Base-by-base conservation (phyloP, 495 filamentous ascomycete species). In the Rhypophila decipiens region DNA sequence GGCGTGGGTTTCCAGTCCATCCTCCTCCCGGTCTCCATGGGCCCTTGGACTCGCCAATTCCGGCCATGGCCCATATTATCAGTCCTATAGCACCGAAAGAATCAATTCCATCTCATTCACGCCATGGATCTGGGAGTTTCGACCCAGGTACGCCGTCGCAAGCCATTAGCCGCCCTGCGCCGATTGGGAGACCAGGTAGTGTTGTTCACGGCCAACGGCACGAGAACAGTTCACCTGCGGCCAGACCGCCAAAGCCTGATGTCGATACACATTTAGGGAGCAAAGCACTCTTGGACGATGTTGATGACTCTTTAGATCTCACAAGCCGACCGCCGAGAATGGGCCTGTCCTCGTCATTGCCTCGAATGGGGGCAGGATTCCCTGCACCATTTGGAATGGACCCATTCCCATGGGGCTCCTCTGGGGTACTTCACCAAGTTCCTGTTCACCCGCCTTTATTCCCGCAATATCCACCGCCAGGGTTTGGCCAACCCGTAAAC, bases 221-320 rank as follows among this genome's bases (percentile, higher is more conserved):
- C 9, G 41, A 58, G 10, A 59, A 24, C 33, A 44, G 46, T 3
- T 63, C 57, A 18, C 79, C 85, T 20, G 78, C 79, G 8, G 47
- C 40, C n/a, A 63, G 63, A 34, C 71, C 76, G 36, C 64, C 74
- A 13, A 68, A 64, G 20, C 69, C 72, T 36, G 71, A 75, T 18
- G 63, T 70, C 33, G 88, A 96, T 45, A 80, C 90, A 44, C 88
- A 90, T 60, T 76, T 98, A n/a, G 94, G 93, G 9, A 96, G 91
- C 66, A 90, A 85, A 62, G 91, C 90, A 8, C 71, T 98, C n/a
- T 72, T 96, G 31, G 90, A 94, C 55, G 90, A 94, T 59, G 81
- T 88, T 48, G 76, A 78, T 41, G 71, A 70, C 23, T 64, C 70
- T 4, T 35, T 70, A 5, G 52, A 59, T 10, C 62, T 53, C 20